Percentiles rank a stretch among this genome's conserved stretches.
Evolutionary conservation across 257 asterid genomes (phyloP).

Genomic region (Solanum pennellii): DNA sequence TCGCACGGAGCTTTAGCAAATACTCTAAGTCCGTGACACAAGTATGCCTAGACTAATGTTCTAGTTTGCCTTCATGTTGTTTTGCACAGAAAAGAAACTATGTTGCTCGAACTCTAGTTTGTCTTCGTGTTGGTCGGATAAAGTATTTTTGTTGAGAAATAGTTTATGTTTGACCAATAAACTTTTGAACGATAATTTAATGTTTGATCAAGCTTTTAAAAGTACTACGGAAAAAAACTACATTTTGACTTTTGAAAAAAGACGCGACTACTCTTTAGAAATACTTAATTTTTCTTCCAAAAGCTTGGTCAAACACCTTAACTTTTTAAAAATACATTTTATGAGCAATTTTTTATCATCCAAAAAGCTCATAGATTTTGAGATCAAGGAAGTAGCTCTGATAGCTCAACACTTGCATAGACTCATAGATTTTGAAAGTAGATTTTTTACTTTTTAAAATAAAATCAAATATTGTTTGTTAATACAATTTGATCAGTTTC

Average conservation of each 20-base stretch:
- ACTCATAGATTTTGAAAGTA: background rate
- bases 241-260: background rate
- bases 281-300: rapidly evolving
- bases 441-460: too few relatives aligned
- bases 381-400: background rate
- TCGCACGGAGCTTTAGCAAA: too few relatives aligned
- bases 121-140: background rate
- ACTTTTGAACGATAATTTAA: background rate
- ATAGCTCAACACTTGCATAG: background rate
- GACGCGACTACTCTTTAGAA: background rate
- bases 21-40: too few relatives aligned
- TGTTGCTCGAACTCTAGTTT: background rate
- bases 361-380: background rate
- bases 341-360: background rate
- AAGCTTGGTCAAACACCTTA: rapidly evolving
- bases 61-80: background rate
- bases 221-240: background rate
- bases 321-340: too few relatives aligned
- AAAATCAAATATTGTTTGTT: too few relatives aligned
- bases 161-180: background rate
- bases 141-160: background rate
- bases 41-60: background rate
- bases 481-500: too few relatives aligned
- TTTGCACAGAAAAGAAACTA: background rate
- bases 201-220: background rate